Conservation (phyloP, 2,329 filamentous ascomycete genomes). For the Botrytis cinerea region DNA sequence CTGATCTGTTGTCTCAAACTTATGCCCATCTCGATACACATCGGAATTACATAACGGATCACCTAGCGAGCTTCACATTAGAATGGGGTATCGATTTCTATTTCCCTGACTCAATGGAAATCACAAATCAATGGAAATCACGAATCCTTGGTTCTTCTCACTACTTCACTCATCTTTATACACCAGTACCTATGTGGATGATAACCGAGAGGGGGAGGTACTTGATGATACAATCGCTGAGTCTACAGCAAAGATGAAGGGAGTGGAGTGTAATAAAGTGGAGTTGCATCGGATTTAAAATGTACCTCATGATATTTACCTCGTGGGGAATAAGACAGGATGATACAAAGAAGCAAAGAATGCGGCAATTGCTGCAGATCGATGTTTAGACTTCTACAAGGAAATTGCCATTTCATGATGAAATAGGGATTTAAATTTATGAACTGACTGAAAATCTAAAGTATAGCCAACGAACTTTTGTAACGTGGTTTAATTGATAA, state of each 20-base stretch:
- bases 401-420: neutral
- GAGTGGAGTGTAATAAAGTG: constrained; percentile 45
- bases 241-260: constrained; percentile 44
- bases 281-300: constrained; percentile 45
- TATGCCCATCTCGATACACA: constrained; percentile 37
- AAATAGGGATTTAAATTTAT: neutral
- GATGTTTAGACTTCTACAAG: neutral
- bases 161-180: constrained; percentile 44
- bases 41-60: constrained; percentile 44
- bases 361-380: constrained; percentile 26
- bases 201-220: constrained; percentile 45
- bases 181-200: constrained; percentile 45
- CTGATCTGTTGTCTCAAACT: constrained; percentile 40
- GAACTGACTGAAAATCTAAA: neutral
- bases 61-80: constrained; percentile 43
- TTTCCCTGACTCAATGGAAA: constrained; percentile 32
- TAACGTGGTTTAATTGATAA: neutral
- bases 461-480: neutral
- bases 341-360: constrained; percentile 44
- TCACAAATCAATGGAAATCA: constrained; percentile 36
- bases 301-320: constrained; percentile 51
- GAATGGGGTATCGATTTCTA: constrained; percentile 47
- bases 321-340: constrained; percentile 45
- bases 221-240: constrained; percentile 45
- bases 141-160: constrained; percentile 45